Conservation (phyloP, 2,329 filamentous ascomycete genomes). For the Thelonectria olida region DNA sequence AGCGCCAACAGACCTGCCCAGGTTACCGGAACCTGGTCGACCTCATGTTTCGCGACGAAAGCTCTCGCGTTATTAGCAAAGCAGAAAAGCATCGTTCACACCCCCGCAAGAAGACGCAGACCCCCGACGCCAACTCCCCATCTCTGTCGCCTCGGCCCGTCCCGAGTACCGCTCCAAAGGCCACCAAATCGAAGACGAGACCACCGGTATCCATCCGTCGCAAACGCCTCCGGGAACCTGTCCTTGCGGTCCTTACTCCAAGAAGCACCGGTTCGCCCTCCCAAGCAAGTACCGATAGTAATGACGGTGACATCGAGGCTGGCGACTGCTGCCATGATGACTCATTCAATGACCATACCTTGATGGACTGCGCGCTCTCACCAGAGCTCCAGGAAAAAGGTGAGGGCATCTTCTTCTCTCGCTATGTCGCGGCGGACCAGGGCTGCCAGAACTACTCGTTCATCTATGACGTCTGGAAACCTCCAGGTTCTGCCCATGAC, state of each 20-base stretch:
- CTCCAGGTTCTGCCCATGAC: conserved; percentile 45
- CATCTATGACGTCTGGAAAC: conserved; percentile 62
- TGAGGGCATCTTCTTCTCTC: conserved; percentile 60
- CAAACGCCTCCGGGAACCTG: conserved; percentile 26
- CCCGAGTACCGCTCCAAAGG: conserved; percentile 8
- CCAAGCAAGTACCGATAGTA: conserved; percentile 30
- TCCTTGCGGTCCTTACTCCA: conserved; percentile 38
- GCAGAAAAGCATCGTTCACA: conserved; percentile 49
- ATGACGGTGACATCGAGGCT: conserved; percentile 15
- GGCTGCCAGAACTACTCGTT: conserved; percentile 62
- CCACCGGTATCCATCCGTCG: conserved; percentile 15
- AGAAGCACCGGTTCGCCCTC: conserved; percentile 36
- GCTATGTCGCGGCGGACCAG: conserved; percentile 58
- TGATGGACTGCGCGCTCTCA: conserved; percentile 22
- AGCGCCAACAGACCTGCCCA: conserved; percentile 60
- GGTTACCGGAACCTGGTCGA: conserved; percentile 65
- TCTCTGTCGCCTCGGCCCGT: conserved; percentile 27
- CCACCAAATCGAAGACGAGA: conserved; percentile 14
- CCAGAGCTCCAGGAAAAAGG: conserved; percentile 52
- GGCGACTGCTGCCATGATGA: conserved; percentile 22
- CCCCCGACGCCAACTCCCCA: conserved; percentile 24
- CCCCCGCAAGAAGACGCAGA: conserved; percentile 34
- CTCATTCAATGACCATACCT: conserved; percentile 29
- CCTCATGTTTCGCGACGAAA: conserved; percentile 67
- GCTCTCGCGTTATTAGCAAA: conserved; percentile 63